Evolutionary conservation across 176 grass and related monocot genomes (phyloP).

Genomic region (Pharus latifolius): DNA sequence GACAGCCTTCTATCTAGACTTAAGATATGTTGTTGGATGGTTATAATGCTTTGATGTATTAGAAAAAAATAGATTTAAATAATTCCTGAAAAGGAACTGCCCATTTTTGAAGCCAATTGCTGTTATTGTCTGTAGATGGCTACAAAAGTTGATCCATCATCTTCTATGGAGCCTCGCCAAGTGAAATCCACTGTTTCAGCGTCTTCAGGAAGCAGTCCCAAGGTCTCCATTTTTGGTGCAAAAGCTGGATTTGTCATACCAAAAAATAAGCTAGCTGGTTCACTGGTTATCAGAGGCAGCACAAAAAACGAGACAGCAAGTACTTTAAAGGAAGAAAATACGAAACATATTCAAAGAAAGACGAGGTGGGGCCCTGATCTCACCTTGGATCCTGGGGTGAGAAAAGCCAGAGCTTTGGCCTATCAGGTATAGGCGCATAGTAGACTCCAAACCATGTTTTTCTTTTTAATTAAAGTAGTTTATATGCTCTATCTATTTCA

Average conservation of each 20-base stretch:
- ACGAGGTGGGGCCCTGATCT: conserved; percentile 72
- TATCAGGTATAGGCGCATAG: conserved; percentile 64
- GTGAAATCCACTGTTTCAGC: not conserved
- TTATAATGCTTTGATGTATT: too few relatives aligned
- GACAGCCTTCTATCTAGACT: too few relatives aligned
- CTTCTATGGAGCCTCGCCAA: conserved; percentile 8
- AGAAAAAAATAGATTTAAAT: too few relatives aligned
- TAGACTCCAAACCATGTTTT: not conserved
- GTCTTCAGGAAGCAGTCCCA: conserved; percentile 15
- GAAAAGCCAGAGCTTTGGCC: conserved; percentile 56
- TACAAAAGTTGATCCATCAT: conserved; percentile 40
- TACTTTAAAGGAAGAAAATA: conserved; percentile 29
- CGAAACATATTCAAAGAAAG: conserved; percentile 54
- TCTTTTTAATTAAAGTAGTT: not conserved
- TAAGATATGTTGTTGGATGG: too few relatives aligned
- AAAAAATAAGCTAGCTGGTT: conserved; percentile 88
- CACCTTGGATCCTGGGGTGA: conserved; percentile 40
- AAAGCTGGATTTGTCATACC: conserved; percentile 95
- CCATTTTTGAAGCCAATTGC: too few relatives aligned
- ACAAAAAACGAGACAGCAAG: conserved; percentile 36
- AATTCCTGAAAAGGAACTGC: too few relatives aligned
- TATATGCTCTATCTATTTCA: not conserved
- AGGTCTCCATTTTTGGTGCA: conserved; percentile 53
- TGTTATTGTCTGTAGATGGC: conserved; percentile 23
- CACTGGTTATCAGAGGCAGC: conserved; percentile 35